Evolutionary conservation across 208 protist genomes (phyloP).

Genomic region (Wallacemonas sp.): DNA sequence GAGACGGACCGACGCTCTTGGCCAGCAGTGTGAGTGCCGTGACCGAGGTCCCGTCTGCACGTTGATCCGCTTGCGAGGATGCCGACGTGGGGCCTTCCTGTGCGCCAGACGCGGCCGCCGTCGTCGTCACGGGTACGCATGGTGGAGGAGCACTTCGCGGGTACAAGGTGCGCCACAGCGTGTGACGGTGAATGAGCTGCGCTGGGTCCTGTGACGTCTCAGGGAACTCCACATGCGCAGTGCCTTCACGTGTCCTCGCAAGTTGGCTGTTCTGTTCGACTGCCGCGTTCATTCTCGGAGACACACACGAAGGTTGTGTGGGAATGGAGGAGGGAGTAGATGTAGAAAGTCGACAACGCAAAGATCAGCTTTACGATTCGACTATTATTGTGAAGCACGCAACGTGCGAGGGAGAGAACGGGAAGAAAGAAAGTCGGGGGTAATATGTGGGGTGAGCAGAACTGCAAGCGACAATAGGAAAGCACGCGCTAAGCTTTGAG

Average conservation of each 20-base stretch:
- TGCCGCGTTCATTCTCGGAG: neutral
- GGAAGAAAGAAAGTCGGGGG: neutral
- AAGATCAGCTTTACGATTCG: too few relatives aligned
- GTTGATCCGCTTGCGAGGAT: too few relatives aligned
- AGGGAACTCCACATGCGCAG: constrained; percentile 17
- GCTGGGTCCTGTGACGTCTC: constrained; percentile 17
- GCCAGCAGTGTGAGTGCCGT: constrained; percentile 1
- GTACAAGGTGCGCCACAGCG: constrained; percentile 46
- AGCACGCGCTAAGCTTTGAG: too few relatives aligned
- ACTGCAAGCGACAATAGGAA: too few relatives aligned
- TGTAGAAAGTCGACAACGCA: too few relatives aligned
- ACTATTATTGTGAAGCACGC: neutral
- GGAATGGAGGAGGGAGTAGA: too few relatives aligned
- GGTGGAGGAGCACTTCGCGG: constrained; percentile 33
- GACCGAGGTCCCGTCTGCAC: too few relatives aligned
- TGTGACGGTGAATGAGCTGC: constrained; percentile 33
- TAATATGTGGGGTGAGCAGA: neutral
- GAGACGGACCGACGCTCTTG: too few relatives aligned
- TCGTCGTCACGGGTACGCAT: neutral
- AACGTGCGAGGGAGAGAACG: neutral
- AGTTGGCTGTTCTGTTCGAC: neutral
- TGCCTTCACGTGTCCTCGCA: neutral
- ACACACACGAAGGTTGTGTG: neutral
- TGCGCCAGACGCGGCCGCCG: neutral
- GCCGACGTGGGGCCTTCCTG: neutral